Evolutionary conservation across 805 yeast genomes (phyloP).

Genomic region (Teunomyces stri): DNA sequence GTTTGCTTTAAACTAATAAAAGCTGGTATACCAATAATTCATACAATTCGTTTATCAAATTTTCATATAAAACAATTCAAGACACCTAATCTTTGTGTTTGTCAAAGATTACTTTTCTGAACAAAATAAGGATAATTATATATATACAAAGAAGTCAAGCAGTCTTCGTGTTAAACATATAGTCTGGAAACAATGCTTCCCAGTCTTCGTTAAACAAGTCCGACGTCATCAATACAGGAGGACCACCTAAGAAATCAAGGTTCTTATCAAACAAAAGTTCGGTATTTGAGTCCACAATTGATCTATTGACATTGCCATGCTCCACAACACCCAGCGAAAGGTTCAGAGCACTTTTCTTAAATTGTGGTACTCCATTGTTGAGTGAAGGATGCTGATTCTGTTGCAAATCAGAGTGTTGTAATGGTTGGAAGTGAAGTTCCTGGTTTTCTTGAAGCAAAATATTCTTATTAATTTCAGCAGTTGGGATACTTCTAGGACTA

Average conservation of each 20-base stretch:
- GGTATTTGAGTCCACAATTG: slow-evolving; percentile 17
- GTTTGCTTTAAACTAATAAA: neutral
- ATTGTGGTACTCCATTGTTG: neutral
- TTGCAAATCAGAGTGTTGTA: neutral
- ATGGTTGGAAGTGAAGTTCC: neutral
- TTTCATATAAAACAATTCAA: neutral
- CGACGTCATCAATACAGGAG: slow-evolving; percentile 51
- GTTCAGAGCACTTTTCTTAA: neutral
- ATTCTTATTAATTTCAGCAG: neutral
- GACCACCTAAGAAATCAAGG: slow-evolving; percentile 48
- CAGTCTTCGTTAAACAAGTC: slow-evolving; percentile 47
- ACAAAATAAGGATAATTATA: neutral
- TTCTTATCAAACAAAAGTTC: slow-evolving; percentile 23
- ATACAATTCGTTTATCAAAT: neutral
- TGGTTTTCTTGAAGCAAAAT: neutral
- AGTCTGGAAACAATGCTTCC: slow-evolving; percentile 51
- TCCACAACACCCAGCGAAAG: neutral
- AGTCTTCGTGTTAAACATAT: slow-evolving; percentile 27
- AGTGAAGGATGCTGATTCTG: neutral
- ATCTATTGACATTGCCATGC: slow-evolving; percentile 6
- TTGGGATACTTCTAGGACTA: neutral
- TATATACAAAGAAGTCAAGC: neutral
- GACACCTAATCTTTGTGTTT: neutral
- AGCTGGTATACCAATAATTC: neutral
- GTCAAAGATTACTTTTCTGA: neutral